These are phyloP conservation scores for Theobroma cacao DNA, from an alignment of 345 rosid species.

Conservation along the genomic window DNA sequence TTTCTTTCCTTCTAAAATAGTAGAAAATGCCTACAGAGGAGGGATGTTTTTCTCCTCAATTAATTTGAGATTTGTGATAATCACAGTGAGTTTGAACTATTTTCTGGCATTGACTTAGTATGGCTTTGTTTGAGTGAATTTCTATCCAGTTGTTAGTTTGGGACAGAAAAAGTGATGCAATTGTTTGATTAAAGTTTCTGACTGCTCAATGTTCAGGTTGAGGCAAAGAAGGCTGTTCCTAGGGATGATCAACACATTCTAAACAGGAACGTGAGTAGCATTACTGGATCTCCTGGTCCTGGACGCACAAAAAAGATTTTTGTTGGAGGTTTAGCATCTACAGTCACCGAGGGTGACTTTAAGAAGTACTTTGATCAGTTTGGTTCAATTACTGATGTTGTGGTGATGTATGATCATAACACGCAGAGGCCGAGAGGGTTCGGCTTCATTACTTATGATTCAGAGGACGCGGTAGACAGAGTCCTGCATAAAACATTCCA, in stretches of 20 bases:
- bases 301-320: constrained; percentile 62
- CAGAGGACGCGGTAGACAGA: constrained; percentile 87
- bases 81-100: neutral
- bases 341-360: constrained; percentile 52
- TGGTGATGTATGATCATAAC: constrained; percentile 98
- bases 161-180: constrained; percentile 14
- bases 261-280: constrained; percentile 36
- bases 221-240: constrained; percentile 90
- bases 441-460: constrained; percentile 94
- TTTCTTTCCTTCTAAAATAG: neutral
- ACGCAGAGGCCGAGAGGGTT: constrained; percentile 98
- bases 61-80: neutral
- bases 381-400: constrained; percentile 83
- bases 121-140: constrained; percentile 11
- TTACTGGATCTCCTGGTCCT: constrained; percentile 43
- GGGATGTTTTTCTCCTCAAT: neutral
- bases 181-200: constrained; percentile 16
- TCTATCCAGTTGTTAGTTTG: constrained; percentile 4
- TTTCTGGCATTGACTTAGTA: neutral
- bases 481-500: constrained; percentile 90
- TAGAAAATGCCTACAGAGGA: neutral
- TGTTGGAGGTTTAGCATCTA: constrained; percentile 68
- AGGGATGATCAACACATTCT: constrained; percentile 51
- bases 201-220: constrained; percentile 51
- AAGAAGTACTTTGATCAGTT: constrained; percentile 74